Base-by-base conservation (phyloP, 2,329 filamentous ascomycete genomes). In the Sclerotinia spermophila region DNA sequence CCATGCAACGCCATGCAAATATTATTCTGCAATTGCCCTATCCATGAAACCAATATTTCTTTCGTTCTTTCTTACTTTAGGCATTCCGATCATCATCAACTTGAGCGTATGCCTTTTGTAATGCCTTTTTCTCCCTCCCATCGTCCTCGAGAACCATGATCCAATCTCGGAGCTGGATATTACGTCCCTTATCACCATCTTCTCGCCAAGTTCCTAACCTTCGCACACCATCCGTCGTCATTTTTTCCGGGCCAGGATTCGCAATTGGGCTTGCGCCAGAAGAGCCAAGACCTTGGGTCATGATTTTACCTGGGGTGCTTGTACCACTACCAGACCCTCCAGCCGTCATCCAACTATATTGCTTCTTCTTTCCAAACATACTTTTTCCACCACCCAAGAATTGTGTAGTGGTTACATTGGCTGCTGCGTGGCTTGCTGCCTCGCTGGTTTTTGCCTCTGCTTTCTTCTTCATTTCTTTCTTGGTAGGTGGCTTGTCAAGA, bases 91-190 rank as follows among this genome's bases (percentile, higher is more conserved):
- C 42, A 51, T 65, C 61, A 55, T 79, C 79, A 19, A 78, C 72
- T 48, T 45, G 67, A 56, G 75, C 62, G 60, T 80, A 80, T 33
- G 76, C 76, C 68, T 74, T 80, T 78, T 91, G 88, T 62, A 92
- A 79, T 35, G 89, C 86, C 78, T 83, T 86, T 74, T 82, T 82
- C 79, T 93, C 90, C 74, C 84, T 86, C 1, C 92, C 91, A 78
- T 97, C 93, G 66, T 89, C 84, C 80, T 97, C 94, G 61, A 97
- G 84, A 72, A 92, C 92, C 30, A 88, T 84, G 24, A 97, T 84
- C 83, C 94, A 89, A 80, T 97, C 95, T 69, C 95, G 87, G 67
- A 97, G 83, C 82, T 97, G 94, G 62, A 97, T 92, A 38, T 90
- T 90, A 75, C 86, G 87, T 44, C 93, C 93, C 78, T 90, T 91